phyloP scores from a whole-genome alignment of 768 basidiomycete species.

The Lactarius evosmus region DNA sequence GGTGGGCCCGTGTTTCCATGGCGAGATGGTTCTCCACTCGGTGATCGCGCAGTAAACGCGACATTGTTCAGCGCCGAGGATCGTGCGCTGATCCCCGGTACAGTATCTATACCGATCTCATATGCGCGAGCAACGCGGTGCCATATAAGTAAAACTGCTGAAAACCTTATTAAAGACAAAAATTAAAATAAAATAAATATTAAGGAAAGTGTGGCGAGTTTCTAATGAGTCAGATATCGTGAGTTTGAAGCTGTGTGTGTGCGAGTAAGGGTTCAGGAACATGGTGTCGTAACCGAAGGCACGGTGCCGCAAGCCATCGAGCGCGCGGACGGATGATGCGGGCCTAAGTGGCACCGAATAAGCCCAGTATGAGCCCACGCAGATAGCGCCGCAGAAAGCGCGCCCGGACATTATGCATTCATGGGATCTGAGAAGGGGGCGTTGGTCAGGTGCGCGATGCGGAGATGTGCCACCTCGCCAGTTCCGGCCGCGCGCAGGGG shows the following conservation, averaged over 20 bases:
- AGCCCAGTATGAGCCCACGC: slow-evolving; percentile 23
- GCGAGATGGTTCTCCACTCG: slow-evolving; percentile 21
- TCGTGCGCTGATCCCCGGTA: slow-evolving; percentile 19
- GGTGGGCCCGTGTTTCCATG: slow-evolving; percentile 23
- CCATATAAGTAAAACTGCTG: not conserved
- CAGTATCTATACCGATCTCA: not conserved
- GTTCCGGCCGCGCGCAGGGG: slow-evolving; percentile 19
- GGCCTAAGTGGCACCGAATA: slow-evolving; percentile 23
- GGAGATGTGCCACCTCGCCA: slow-evolving; percentile 22
- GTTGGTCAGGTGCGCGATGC: slow-evolving; percentile 25
- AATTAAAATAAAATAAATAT: not conserved
- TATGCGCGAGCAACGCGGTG: slow-evolving; percentile 14
- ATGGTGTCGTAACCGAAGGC: slow-evolving; percentile 17
- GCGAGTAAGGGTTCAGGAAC: slow-evolving; percentile 20
- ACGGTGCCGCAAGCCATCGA: slow-evolving; percentile 15
- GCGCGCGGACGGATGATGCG: slow-evolving; percentile 25
- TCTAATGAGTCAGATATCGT: slow-evolving; percentile 10
- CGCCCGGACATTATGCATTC: slow-evolving; percentile 19
- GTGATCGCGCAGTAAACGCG: slow-evolving; percentile 24
- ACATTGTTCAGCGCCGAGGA: slow-evolving; percentile 20
- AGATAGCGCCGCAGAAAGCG: slow-evolving; percentile 20
- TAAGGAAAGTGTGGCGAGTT: not conserved
- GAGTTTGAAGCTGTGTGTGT: not conserved
- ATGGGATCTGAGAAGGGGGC: slow-evolving; percentile 14
- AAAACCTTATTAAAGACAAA: not conserved